Base-by-base conservation (phyloP, 768 basidiomycete species). In the Leccinellum rugosiceps region DNA sequence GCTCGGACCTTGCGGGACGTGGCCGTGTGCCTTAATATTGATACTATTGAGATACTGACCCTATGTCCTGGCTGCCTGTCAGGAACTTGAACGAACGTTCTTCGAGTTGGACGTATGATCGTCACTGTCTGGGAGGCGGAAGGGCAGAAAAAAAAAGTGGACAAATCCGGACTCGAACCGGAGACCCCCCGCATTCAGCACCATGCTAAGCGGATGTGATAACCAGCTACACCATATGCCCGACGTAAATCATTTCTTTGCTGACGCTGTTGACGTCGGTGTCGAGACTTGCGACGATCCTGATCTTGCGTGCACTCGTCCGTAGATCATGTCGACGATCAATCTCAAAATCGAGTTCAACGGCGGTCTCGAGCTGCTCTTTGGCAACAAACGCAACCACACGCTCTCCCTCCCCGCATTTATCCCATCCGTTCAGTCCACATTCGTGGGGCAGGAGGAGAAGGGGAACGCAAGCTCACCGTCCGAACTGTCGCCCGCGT, bases 321-420 rank as follows among this genome's bases (percentile, higher is more conserved):
- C 23, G 21, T 7, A 45, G 11, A 13, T 23, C 43, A 44, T 23
- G 61, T 59, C 61, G 23, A 68, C 62, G 57, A 62, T 74, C 52
- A 26, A 67, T 38, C 61, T 93, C 63, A 88, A 83, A 57, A 74
- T 94, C 63, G 87, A 88, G 68, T 92, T 94, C 69, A 77, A 89
- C 54, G 93, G 93, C 43, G 93, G 93, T 15, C 83, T 94, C 56
- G 94, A 96, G 69, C 79, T 92, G 3, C 77, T 96, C 9, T 96
- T 96, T 75, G 77, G 79, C 9, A 89, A 91, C 62, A 68, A 83
- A 59, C 85, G 86, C 28, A 74, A 72, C 0, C 86, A 93, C 69
- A 57, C 64, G 9, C 60, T 94, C 35, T 63, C 75, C 4, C 68
- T 94, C 6, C 87, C 90, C 3, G 59, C 78, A 2, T 23, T 50